Conservation (phyloP, 108 stramenopile species). For the Ochromonas danica region DNA sequence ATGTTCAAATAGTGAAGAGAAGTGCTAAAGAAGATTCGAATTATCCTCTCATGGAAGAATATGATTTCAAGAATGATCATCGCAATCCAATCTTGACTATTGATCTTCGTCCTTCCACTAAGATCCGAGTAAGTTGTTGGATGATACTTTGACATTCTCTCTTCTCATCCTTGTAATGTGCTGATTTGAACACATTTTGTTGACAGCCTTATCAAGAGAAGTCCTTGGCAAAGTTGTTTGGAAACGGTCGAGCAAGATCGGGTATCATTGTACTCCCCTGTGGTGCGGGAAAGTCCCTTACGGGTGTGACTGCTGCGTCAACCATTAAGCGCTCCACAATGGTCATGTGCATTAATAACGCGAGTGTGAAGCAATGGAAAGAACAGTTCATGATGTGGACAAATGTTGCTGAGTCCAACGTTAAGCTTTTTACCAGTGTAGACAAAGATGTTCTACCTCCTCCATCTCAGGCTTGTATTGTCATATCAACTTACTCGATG, state of each 20-base stretch:
- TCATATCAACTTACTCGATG: slow-evolving; percentile 98
- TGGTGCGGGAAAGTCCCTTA: slow-evolving; percentile 95
- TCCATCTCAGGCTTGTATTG: slow-evolving; percentile 64
- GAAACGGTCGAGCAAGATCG: slow-evolving; percentile 94
- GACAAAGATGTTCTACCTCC: slow-evolving; percentile 83
- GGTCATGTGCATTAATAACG: slow-evolving; percentile 90
- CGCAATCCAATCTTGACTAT: slow-evolving; percentile 76
- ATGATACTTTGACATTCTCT: background rate
- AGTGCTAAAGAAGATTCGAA: slow-evolving; percentile 61
- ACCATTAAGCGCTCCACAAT: slow-evolving; percentile 91
- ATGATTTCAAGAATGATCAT: slow-evolving; percentile 91
- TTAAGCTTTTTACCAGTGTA: slow-evolving; percentile 85
- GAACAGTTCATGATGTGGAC: slow-evolving; percentile 70
- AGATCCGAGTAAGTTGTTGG: slow-evolving; percentile 63
- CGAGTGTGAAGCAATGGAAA: slow-evolving; percentile 95
- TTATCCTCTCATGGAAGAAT: slow-evolving; percentile 79
- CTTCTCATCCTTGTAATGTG: background rate
- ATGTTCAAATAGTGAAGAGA: slow-evolving; percentile 66
- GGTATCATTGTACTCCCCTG: slow-evolving; percentile 99
- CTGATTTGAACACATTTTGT: background rate
- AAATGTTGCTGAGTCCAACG: slow-evolving; percentile 61
- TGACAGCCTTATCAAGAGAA: slow-evolving; percentile 83
- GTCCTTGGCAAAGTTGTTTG: slow-evolving; percentile 81
- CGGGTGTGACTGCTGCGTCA: slow-evolving; percentile 94
- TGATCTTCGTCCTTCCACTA: slow-evolving; percentile 87